A percentile compares a stretch with the other conserved stretches of the same genome.
Conservation (phyloP, 108 stramenopile species). For the Conticribra guillardii region DNA sequence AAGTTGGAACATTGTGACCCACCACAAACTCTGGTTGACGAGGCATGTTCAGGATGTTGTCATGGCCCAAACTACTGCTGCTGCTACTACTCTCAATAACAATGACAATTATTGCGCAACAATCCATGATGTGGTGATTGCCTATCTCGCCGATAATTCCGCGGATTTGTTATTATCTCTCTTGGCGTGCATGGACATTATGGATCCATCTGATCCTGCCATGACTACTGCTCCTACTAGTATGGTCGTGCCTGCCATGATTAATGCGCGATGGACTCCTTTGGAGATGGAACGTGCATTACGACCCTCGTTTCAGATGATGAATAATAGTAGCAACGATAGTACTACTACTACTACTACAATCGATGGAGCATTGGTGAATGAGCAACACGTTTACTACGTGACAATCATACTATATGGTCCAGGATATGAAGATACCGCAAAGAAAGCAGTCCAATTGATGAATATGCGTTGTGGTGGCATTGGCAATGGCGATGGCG, state of each 20-base stretch:
- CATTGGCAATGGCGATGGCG: not conserved
- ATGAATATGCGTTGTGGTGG: not conserved
- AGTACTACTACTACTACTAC: constrained; percentile 5
- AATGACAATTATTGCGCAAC: not conserved
- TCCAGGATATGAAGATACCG: constrained; percentile 35
- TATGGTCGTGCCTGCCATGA: constrained; percentile 56
- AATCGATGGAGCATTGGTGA: not conserved
- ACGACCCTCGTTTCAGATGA: constrained; percentile 1
- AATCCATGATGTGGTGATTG: constrained; percentile 33
- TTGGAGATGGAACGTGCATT: constrained; percentile 65
- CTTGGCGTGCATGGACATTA: constrained; percentile 50
- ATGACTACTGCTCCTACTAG: no score
- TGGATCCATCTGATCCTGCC: no score
- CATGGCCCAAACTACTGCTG: no score
- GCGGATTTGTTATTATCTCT: constrained; percentile 65
- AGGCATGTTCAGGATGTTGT: not conserved
- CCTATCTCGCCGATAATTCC: constrained; percentile 57
- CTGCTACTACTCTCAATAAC: no score
- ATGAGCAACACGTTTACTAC: no score
- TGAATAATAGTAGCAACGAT: constrained; percentile 8
- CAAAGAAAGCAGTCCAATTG: constrained; percentile 24
- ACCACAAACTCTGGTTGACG: not conserved
- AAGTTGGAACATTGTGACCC: not conserved
- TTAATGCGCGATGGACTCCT: constrained; percentile 81
- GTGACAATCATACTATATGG: constrained; percentile 55